Evolutionary conservation across 23 red algal genomes (phyloP).

Genomic region (Pyropia yezoensis): DNA sequence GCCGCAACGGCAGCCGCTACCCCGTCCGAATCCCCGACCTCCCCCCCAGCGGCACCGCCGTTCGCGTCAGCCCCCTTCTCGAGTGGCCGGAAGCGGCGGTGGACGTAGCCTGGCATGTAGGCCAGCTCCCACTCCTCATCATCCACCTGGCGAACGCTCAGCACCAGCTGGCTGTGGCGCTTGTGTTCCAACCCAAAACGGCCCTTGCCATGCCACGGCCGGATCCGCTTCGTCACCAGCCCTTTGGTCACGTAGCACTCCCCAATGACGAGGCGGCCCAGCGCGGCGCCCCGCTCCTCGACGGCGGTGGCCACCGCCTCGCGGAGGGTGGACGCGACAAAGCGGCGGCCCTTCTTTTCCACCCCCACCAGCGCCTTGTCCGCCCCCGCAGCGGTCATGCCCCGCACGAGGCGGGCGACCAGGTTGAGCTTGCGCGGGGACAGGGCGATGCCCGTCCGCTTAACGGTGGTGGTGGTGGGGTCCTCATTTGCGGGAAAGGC

Average conservation of each 20-base stretch:
- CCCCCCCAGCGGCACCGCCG: too few species aligned
- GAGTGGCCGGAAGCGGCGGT: slow-evolving; percentile 1
- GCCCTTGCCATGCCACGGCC: slow-evolving; percentile 72
- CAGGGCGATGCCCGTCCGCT: slow-evolving; percentile 13
- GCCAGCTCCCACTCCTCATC: slow-evolving; percentile 55
- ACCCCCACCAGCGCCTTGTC: slow-evolving; percentile 24
- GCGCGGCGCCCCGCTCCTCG: slow-evolving; percentile 5
- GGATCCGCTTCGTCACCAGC: slow-evolving; percentile 25
- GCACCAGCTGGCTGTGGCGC: slow-evolving; percentile 44
- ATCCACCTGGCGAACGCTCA: slow-evolving; percentile 39
- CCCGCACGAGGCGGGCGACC: slow-evolving; percentile 41
- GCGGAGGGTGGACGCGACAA: slow-evolving; percentile 17
- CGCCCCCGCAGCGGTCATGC: slow-evolving; percentile 32
- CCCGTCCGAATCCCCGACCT: too few species aligned
- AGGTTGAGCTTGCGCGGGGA: slow-evolving; percentile 60
- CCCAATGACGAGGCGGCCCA: slow-evolving; percentile 33
- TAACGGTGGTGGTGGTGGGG: too few species aligned
- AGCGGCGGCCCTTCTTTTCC: slow-evolving; percentile 29
- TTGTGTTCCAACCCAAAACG: slow-evolving; percentile 60
- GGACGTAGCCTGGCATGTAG: slow-evolving; percentile 46
- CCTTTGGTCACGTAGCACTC: slow-evolving; percentile 49
- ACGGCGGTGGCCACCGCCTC: slow-evolving; percentile 38
- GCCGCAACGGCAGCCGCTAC: too few species aligned
- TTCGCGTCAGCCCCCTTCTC: too few species aligned
- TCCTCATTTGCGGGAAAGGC: too few species aligned